Conservation (phyloP, 2,329 filamentous ascomycete species). For the Massarina eburnea region DNA sequence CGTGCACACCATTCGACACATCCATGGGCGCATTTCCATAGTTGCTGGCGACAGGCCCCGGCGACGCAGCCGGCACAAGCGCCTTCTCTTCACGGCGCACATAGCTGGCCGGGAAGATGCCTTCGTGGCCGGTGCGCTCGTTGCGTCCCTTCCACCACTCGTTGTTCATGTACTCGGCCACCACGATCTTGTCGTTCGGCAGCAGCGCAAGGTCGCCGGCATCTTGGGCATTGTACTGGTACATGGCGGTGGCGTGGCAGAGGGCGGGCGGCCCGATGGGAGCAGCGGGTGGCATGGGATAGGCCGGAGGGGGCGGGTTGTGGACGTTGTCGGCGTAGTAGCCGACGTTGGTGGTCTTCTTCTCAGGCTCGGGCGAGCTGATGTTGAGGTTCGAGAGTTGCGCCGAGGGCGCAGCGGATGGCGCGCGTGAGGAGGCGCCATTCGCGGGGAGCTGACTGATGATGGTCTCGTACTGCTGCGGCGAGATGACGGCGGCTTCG, state of each 20-base stretch:
- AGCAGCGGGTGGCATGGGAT: slow-evolving; percentile 51
- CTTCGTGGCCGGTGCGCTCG: slow-evolving; percentile 77
- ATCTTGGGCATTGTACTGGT: slow-evolving; percentile 79
- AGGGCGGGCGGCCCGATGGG: slow-evolving; percentile 59
- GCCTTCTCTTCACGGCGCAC: slow-evolving; percentile 70
- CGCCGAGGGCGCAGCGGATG: slow-evolving; percentile 33
- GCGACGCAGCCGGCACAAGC: slow-evolving; percentile 41
- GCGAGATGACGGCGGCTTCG: slow-evolving; percentile 77
- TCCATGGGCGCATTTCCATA: slow-evolving; percentile 75
- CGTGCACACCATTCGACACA: slow-evolving; percentile 61
- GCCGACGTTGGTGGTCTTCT: slow-evolving; percentile 43
- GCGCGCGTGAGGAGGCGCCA: slow-evolving; percentile 56
- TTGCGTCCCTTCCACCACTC: slow-evolving; percentile 97
- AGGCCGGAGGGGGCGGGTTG: slow-evolving; percentile 48
- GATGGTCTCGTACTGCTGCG: slow-evolving; percentile 74
- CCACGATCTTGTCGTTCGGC: slow-evolving; percentile 76
- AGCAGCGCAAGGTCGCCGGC: slow-evolving; percentile 79
- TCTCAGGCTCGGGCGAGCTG: slow-evolving; percentile 33
- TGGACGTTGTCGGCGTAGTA: slow-evolving; percentile 44
- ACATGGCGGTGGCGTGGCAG: slow-evolving; percentile 76
- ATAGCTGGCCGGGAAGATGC: slow-evolving; percentile 94
- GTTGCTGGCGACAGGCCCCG: slow-evolving; percentile 56
- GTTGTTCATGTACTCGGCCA: slow-evolving; percentile 91
- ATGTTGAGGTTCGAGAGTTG: slow-evolving; percentile 38
- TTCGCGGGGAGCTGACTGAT: slow-evolving; percentile 73